phyloP scores from a whole-genome alignment of 768 basidiomycete species.

The Suillus tomentosus region DNA sequence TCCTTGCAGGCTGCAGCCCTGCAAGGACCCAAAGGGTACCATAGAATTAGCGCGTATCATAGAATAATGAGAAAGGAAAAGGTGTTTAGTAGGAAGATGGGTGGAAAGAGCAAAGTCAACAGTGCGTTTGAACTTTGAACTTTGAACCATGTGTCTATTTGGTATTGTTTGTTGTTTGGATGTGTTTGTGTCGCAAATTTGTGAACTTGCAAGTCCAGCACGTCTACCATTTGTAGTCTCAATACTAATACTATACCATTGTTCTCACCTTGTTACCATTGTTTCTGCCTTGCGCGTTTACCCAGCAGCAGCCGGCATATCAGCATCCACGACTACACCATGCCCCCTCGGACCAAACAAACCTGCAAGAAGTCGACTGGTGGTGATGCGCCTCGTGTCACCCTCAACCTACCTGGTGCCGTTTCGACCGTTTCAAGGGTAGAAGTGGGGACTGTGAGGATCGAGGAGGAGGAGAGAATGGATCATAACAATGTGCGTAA shows the following conservation, averaged over 20 bases:
- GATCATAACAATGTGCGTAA: too few relatives aligned
- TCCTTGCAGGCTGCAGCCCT: conserved; percentile 6
- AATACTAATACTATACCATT: not conserved
- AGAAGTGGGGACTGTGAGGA: not conserved
- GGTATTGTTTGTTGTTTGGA: too few relatives aligned
- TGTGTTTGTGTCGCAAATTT: too few relatives aligned
- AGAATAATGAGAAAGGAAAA: not conserved
- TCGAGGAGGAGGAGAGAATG: not conserved
- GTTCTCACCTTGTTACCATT: not conserved
- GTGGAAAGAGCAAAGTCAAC: not conserved
- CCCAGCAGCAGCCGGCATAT: not conserved
- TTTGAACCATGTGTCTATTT: too few relatives aligned
- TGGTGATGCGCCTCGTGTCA: not conserved
- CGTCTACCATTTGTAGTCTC: too few relatives aligned
- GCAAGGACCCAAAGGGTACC: not conserved
- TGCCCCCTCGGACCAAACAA: not conserved
- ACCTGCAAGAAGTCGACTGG: not conserved
- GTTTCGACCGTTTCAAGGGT: too few relatives aligned
- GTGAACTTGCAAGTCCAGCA: too few relatives aligned
- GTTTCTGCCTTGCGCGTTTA: not conserved
- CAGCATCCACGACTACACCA: not conserved
- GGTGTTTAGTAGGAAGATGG: not conserved
- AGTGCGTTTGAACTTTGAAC: not conserved
- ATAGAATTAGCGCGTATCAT: not conserved
- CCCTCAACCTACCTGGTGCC: not conserved